Percentiles rank a stretch among this genome's conserved stretches.
Conservation (phyloP, 768 basidiomycete genomes). For the Russula sp. region DNA sequence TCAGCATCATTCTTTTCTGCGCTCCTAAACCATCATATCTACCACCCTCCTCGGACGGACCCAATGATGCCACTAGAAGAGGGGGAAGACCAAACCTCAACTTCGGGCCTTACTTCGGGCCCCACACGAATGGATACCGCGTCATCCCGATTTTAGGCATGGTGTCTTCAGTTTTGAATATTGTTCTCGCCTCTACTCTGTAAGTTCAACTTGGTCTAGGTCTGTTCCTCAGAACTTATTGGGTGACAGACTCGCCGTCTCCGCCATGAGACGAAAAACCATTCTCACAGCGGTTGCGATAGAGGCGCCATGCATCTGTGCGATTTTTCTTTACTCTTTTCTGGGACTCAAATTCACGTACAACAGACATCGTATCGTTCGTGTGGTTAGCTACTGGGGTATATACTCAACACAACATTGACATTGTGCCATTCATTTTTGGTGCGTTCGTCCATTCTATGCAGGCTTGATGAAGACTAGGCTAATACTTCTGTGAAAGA, state of each 20-base stretch:
- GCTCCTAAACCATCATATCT: no score
- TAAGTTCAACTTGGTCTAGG: neutral
- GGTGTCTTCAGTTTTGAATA: neutral
- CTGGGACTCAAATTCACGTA: neutral
- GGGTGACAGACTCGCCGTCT: neutral
- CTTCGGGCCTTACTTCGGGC: neutral
- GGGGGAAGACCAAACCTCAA: neutral
- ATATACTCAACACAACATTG: neutral
- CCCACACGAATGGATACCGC: neutral
- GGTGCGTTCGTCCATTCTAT: neutral
- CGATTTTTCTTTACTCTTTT: neutral
- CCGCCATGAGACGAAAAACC: constrained; percentile 3
- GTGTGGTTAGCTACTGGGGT: constrained; percentile 10
- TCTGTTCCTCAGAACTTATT: neutral
- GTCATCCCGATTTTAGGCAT: neutral
- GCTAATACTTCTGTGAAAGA: neutral
- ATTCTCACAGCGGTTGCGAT: constrained; percentile 10
- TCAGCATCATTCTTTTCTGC: constrained; percentile 8
- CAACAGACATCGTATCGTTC: constrained; percentile 8
- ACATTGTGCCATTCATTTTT: neutral
- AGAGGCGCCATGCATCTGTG: constrained; percentile 14
- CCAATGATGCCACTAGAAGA: rapidly evolving
- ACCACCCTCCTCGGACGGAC: neutral
- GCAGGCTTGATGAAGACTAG: neutral
- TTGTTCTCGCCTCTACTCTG: neutral